Evolutionary conservation across 164 flowering plant genomes (phyloP), one percentile per base, ranked within the genome.

Genomic region (Stephania cephalantha): DNA sequence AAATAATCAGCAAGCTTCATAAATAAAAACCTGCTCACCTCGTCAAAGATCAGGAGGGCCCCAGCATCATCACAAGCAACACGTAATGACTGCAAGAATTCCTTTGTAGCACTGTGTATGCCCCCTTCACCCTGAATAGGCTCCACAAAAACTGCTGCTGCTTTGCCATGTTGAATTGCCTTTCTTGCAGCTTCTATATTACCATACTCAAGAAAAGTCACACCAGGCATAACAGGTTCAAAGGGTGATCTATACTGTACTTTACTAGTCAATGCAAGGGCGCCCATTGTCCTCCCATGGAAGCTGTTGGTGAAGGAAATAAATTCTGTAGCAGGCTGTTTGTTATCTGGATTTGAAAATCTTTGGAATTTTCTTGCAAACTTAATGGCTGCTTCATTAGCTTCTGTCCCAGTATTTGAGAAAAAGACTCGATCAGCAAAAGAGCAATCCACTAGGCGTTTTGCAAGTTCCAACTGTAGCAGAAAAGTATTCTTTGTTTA

Each of bases 51-150:
- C 71, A 95, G 85, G 55, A 95, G 97, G 48, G 93, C 82, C 11
- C 97, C 97, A 77, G 88, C 85, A 29, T 86, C 89, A 86, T 93
- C 91, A 83, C 97, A 95, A 72, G 95, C 93, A 79, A 9, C 71
- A 7, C 97, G 88, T 77, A 93, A 71, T 65, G 82, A 79, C 73
- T 84, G 89, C 78, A 93, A 84, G 74, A 95, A 95, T 66, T 93
- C 93, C 76, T 85, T 87, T 44, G 93, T 88, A 30, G 97, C 94
- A 78, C 90, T 85, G 73, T 88, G 79, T 72, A 95, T 92, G 58
- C 98, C 99, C 20, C 99, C 98, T 88, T 95, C 99, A 71, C 99
- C 98, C 78, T 93, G 99, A 20, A 95, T 85, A 13, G 98, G 75
- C 81, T 95, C 99, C 66, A 95, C 97, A 83, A 95, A 93, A 68